phyloP scores from a whole-genome alignment of 2,329 filamentous ascomycete genomes.

The Didymella glomerata region DNA sequence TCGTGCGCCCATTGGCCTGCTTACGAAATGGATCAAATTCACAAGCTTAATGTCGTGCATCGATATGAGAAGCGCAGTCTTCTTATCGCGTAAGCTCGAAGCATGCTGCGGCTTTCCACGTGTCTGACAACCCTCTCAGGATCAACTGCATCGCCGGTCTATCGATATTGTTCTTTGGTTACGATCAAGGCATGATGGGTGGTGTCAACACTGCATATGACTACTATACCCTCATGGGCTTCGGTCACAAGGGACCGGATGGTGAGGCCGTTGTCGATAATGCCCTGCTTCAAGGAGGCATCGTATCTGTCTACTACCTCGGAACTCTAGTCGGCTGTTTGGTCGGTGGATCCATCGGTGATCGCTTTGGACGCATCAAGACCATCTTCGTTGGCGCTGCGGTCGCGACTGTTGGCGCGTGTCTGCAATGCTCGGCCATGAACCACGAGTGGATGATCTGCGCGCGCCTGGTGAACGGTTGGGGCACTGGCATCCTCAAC shows the following conservation, averaged over 20 bases:
- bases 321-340: constrained; percentile 41
- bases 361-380: constrained; percentile 40
- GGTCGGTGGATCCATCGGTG: constrained; percentile 37
- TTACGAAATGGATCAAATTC: constrained; percentile 37
- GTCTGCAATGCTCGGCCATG: constrained; percentile 70
- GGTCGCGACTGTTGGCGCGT: constrained; percentile 59
- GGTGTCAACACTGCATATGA: constrained; percentile 45
- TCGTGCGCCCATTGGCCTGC: not conserved
- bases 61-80: constrained; percentile 40
- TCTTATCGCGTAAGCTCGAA: constrained; percentile 31
- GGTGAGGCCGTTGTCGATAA: constrained; percentile 37
- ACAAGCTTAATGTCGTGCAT: constrained; percentile 35
- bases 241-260: constrained; percentile 39
- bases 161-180: constrained; percentile 46
- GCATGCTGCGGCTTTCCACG: fast-evolving
- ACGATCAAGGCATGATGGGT: constrained; percentile 43
- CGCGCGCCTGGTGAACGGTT: constrained; percentile 68
- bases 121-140: constrained; percentile 11
- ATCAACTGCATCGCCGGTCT: constrained; percentile 45
- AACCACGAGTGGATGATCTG: constrained; percentile 66
- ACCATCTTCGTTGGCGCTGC: constrained; percentile 39
- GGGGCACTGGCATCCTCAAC: constrained; percentile 75
- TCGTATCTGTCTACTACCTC: constrained; percentile 45
- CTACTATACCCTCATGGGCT: constrained; percentile 44
- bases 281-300: constrained; percentile 44